Conservation (phyloP, 2,329 filamentous ascomycete species). For the Ophiognomonia clavigignenti-juglandacearum region DNA sequence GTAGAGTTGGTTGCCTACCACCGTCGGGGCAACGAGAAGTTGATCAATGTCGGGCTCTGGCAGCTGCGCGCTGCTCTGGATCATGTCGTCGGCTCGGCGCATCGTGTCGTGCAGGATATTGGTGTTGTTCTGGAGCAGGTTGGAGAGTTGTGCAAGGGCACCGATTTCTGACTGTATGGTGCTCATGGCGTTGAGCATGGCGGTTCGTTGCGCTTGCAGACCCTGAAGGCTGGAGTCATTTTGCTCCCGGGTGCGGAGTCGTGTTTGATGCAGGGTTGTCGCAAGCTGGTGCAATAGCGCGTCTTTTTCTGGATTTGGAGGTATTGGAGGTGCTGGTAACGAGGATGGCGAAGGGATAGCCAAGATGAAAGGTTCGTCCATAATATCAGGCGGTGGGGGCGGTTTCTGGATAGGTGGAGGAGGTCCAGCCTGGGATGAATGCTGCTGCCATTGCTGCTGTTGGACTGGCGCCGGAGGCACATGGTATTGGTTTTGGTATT, state of each 20-base stretch:
- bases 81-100: slow-evolving; percentile 70
- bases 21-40: slow-evolving; percentile 85
- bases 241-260: slow-evolving; percentile 64
- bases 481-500: slow-evolving; percentile 20
- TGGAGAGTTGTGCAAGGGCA: slow-evolving; percentile 65
- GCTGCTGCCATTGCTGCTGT: slow-evolving; percentile 8
- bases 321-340: slow-evolving; percentile 74
- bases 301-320: slow-evolving; percentile 94
- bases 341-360: slow-evolving; percentile 42
- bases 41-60: slow-evolving; percentile 79
- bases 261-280: slow-evolving; percentile 61
- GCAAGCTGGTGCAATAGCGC: slow-evolving; percentile 75
- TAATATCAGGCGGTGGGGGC: slow-evolving; percentile 46
- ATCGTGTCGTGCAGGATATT: slow-evolving; percentile 73
- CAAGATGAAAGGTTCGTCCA: slow-evolving; percentile 53
- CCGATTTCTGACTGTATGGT: slow-evolving; percentile 70
- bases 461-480: slow-evolving; percentile 15
- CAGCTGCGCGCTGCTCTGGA: slow-evolving; percentile 65
- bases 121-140: slow-evolving; percentile 71
- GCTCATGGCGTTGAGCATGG: slow-evolving; percentile 66
- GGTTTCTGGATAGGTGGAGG: slow-evolving; percentile 28
- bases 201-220: slow-evolving; percentile 71
- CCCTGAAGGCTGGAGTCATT: slow-evolving; percentile 71
- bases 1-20: slow-evolving; percentile 91
- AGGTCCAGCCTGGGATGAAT: slow-evolving; percentile 16